Base-by-base conservation (phyloP, 495 filamentous ascomycete genomes). In the Acidomyces sp. region DNA sequence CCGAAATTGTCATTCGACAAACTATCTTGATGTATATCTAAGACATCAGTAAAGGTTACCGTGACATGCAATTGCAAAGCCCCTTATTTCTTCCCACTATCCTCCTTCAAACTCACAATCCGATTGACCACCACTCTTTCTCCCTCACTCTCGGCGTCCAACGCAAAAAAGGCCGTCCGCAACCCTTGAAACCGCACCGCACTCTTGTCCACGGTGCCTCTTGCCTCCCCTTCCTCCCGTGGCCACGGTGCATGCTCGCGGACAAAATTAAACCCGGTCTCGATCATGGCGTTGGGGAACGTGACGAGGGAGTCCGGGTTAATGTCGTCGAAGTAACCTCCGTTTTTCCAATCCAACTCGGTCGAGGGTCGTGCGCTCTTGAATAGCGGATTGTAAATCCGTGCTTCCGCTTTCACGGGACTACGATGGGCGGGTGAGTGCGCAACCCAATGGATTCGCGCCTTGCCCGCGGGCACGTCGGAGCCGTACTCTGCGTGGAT, bases 81-180 rank as follows among this genome's bases (percentile, higher is more conserved):
- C 26, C 13, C 26, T 35, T 39, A 43, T 42, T 59, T 74, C 67
- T 86, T 85, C 23, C 78, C 77, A 17, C 71, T 61, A 62, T 92
- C 85, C 61, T 96, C 87, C 68, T 94, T 95, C 49, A 97, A 65
- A 28, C 78, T 80, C 25, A 95, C 87, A 53, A 97, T 95, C 28
- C 84, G 72, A 63, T 95, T 97, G 20, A 97, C 61, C 40, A 96
- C 74, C 34, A 94, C 62, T 54, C 75, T 80, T 34, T 28, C 43
- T 5, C 22, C 42, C 23, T 78, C 78, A 22, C 71, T 76, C 53
- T 93, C 87, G 6, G 69, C 71, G 57, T 97, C 90, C 55, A 93
- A 59, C 25, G 64, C 63, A 70, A 86, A 95, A 58, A 95, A 97
- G 10, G 76, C 90, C 35, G 87, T 78, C 15, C 92, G 72, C 71